phyloP scores from a whole-genome alignment of 2,329 filamentous ascomycete species.

The Pseudogymnoascus sp. region DNA sequence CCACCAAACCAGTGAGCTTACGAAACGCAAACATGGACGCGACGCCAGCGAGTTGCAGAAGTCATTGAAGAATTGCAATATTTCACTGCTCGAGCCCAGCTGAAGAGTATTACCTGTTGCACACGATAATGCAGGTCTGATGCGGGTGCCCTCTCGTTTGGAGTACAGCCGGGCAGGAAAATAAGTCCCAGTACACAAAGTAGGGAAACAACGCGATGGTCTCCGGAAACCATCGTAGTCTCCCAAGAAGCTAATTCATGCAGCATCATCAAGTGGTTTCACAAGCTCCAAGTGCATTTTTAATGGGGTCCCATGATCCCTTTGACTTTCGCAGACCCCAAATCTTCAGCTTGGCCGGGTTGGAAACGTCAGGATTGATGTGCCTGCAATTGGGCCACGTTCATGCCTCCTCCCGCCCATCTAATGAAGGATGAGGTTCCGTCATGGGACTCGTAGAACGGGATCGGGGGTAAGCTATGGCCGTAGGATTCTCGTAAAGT shows the following conservation, averaged over 20 bases:
- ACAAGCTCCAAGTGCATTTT: neutral
- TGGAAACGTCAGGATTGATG: neutral
- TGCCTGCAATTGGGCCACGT: neutral
- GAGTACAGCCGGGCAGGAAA: neutral
- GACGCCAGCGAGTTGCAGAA: neutral
- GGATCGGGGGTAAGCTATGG: neutral
- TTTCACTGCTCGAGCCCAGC: neutral
- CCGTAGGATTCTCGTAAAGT: neutral
- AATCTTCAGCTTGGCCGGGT: neutral
- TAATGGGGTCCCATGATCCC: neutral
- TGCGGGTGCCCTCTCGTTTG: neutral
- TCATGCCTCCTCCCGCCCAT: neutral
- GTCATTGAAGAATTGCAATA: neutral
- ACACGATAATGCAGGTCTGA: neutral
- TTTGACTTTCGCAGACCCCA: neutral
- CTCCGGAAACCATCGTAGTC: neutral
- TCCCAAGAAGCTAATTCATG: slow-evolving; percentile 6
- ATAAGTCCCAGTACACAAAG: neutral
- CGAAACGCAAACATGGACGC: neutral
- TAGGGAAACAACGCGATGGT: neutral
- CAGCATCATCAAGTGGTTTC: neutral
- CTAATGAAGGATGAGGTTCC: neutral
- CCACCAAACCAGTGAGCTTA: neutral
- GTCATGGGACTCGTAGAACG: neutral
- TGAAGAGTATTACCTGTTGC: neutral